Base-by-base conservation (phyloP, 1,139 yeast genomes). In the Pichia cactophila region DNA sequence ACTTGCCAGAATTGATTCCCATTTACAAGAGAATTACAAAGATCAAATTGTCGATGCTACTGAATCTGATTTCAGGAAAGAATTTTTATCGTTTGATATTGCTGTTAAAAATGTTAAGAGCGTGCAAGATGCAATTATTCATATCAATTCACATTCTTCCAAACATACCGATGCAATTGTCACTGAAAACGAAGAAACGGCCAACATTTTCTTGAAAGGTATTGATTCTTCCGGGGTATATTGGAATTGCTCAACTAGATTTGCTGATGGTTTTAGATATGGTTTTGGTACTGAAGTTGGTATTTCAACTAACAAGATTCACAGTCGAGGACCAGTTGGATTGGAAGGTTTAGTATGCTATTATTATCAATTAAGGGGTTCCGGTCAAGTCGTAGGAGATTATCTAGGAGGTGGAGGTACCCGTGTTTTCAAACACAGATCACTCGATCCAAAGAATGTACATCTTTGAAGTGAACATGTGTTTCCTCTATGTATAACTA, bases 211-310 rank as follows among this genome's bases (percentile, higher is more conserved):
- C 69, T 68, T 90, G 61, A 82, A 83, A 65, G 95, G 90, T 31
- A 78, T 94, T 41, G 98, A 94, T 66, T 86, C 97, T 6, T 86
- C 97, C 3, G 97, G 97, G 50, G 96, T 92, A n/a, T 94, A 88
- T 71, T 90, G 97, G 97, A 94, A 94, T 64, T 90, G 95, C 47
- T 86, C 96, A 10, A 88, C 97, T 2, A 76, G 99, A 63, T 94
- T 94, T 69, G 97, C 98, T 10, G 99, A 94, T 68, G 99, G 99
- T 2, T 92, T 88, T 73, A 79, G 98, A 64, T 94, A 89, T 63
- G 99, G 99, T 0, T 92, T 94, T 64, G 99, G 99, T 48, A 85
- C 98, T 9, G 99, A 94, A 67, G 98, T 94, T 31, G 99, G 99
- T 40, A 90, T 94, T 54, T 85, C 96, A 52, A 94, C 98, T 44